Evolutionary conservation across 1,284 basidiomycete genomes (phyloP).

Genomic region (Apiotrichum brassicae): DNA sequence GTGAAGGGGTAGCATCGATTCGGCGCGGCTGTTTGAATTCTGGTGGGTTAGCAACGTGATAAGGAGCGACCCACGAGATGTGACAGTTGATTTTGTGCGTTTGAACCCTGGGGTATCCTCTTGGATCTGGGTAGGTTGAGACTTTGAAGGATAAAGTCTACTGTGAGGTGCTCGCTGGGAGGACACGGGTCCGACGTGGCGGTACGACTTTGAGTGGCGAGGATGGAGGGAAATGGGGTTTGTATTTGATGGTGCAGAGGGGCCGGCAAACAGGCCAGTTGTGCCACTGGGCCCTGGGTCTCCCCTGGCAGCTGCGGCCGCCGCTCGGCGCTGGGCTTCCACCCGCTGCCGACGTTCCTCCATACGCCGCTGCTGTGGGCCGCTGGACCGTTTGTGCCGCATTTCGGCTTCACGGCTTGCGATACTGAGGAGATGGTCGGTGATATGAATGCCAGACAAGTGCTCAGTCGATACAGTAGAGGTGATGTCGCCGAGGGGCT

Average conservation of each 20-base stretch:
- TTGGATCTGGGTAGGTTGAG: neutral
- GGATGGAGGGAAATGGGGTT: too few relatives aligned
- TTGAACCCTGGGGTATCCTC: neutral
- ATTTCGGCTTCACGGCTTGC: neutral
- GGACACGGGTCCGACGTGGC: too few relatives aligned
- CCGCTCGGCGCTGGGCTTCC: neutral
- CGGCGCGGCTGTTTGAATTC: constrained; percentile 6
- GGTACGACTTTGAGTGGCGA: too few relatives aligned
- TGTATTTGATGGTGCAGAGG: too few relatives aligned
- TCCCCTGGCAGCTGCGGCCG: neutral
- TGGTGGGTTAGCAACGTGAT: neutral
- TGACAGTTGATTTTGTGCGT: neutral
- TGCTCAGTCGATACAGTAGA: too few relatives aligned
- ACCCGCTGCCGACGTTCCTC: neutral
- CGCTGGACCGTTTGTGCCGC: neutral
- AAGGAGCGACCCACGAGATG: neutral
- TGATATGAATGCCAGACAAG: constrained; percentile 3
- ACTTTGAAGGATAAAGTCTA: neutral
- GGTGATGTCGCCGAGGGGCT: too few relatives aligned
- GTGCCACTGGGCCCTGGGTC: too few relatives aligned
- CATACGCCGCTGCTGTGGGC: neutral
- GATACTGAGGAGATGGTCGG: constrained; percentile 1
- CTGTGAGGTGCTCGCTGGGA: too few relatives aligned
- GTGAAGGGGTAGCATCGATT: too few relatives aligned
- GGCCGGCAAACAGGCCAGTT: too few relatives aligned